Evolutionary conservation across 306 rosid species (phyloP), one percentile per base, ranked within the genome.

Genomic region (Quercus rubra): DNA sequence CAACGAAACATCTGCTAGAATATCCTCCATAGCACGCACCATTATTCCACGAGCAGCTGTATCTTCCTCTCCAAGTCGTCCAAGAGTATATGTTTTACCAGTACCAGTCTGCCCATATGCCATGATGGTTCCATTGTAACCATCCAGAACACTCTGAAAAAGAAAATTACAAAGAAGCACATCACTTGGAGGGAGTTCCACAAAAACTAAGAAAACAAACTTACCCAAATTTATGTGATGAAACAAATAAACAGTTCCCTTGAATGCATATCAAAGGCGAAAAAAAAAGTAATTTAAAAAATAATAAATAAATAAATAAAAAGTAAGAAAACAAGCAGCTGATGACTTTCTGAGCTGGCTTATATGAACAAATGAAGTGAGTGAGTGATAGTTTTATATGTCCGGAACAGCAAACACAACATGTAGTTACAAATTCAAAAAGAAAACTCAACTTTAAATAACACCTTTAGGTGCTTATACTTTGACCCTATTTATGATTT

Each of bases 101-200:
- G 99, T 96, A 62, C 99, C 99, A 78, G 99, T 96, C 85, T 96
- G 99, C 51, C 99, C 99, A 85, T 96, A 96, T 18, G 99, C 99
- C 99, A 96, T 96, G 69, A 93, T 82, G 70, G 97, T 96, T 82
- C 99, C 99, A 81, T 96, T 96, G 88, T 93, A 96, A 76, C 99
- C 99, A 66, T 91, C 97, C 79, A 96, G 80, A 23, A 93, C 98
- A 83, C 99, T 96, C 98, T 93, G 88, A 86, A 71, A 75, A 85
- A 73, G 77, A 54, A 78, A 74, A 85, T 35, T 74, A 80, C 75
- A 83, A 74, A 74, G 76, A 74, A 75, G 74, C 75, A 67, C 4
- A 68, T 73, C 72, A 82, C 61, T 58, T 59, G 76, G 79, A 84
- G 31, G 71, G 71, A 85, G 58, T 81, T 76, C 82, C 67, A 78